Conservation (phyloP, 768 basidiomycete genomes). For the Sarcodon sp. region DNA sequence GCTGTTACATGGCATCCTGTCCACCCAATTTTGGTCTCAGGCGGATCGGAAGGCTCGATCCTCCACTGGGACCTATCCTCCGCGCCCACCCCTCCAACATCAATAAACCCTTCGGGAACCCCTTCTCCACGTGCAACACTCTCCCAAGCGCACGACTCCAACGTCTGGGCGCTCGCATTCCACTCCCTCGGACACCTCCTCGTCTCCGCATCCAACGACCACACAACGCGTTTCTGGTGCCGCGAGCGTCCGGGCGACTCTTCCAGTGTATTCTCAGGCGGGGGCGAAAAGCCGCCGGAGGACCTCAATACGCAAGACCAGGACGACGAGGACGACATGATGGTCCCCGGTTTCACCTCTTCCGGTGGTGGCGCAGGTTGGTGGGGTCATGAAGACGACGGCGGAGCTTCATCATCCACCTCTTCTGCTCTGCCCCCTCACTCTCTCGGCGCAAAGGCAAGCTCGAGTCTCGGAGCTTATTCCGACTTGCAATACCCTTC, state of each 20-base stretch:
- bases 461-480: not conserved
- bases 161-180: constrained; percentile 92
- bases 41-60: constrained; percentile 89
- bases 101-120: constrained; percentile 18
- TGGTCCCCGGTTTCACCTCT: constrained; percentile 62
- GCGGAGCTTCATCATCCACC: not conserved
- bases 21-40: constrained; percentile 84
- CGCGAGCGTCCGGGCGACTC: constrained; percentile 82
- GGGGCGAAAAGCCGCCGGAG: constrained; percentile 78
- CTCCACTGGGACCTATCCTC: constrained; percentile 86
- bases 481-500: too few species aligned
- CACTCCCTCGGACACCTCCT: constrained; percentile 95
- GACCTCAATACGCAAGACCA: constrained; percentile 34
- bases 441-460: not conserved
- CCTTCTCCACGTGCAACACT: constrained; percentile 68
- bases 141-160: constrained; percentile 95
- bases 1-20: constrained; percentile 94
- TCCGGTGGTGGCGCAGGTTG: constrained; percentile 17
- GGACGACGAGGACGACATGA: constrained; percentile 59
- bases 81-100: constrained; percentile 37
- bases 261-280: constrained; percentile 63
- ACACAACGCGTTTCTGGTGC: constrained; percentile 98
- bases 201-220: constrained; percentile 92
- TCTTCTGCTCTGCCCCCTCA: too few species aligned
- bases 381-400: constrained; percentile 37